Percentiles rank a stretch among this genome's conserved stretches.
Evolutionary conservation across 345 rosid species (phyloP).

Genomic region (Excoecaria agallocha): DNA sequence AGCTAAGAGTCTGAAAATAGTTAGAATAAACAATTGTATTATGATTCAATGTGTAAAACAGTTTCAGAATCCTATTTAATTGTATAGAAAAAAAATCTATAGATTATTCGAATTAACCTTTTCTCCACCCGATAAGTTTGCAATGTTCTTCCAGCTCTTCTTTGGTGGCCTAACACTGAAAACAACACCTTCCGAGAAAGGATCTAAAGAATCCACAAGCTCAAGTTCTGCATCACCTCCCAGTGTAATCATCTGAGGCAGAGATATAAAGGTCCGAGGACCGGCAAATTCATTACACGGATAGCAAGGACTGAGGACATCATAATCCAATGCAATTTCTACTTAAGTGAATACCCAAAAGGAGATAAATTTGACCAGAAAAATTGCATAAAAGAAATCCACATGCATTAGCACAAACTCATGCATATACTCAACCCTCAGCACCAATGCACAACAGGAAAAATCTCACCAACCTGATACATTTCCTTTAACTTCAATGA

Average conservation of each 20-base stretch:
- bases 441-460: not conserved
- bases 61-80: not conserved
- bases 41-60: not conserved
- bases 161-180: slow-evolving; percentile 98
- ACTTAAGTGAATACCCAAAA: not conserved
- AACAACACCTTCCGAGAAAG: slow-evolving; percentile 97
- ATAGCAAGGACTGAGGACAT: not conserved
- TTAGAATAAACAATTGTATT: not conserved
- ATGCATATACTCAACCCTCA: not conserved
- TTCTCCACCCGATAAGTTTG: slow-evolving; percentile 96
- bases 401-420: not conserved
- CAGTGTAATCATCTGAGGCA: slow-evolving; percentile 84
- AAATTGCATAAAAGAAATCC: not conserved
- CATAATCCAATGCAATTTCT: not conserved
- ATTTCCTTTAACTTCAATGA: slow-evolving; percentile 94
- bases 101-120: slow-evolving; percentile 45
- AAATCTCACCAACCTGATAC: slow-evolving; percentile 78
- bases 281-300: not conserved
- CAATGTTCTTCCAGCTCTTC: slow-evolving; percentile 98
- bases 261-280: not conserved
- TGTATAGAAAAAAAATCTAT: not conserved
- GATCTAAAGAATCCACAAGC: slow-evolving; percentile 94
- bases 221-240: slow-evolving; percentile 99
- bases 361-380: not conserved
- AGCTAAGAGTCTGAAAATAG: slow-evolving; percentile 80